Conservation (phyloP, 371 early-diverging fungal genomes). For the Chytridiales sp. region DNA sequence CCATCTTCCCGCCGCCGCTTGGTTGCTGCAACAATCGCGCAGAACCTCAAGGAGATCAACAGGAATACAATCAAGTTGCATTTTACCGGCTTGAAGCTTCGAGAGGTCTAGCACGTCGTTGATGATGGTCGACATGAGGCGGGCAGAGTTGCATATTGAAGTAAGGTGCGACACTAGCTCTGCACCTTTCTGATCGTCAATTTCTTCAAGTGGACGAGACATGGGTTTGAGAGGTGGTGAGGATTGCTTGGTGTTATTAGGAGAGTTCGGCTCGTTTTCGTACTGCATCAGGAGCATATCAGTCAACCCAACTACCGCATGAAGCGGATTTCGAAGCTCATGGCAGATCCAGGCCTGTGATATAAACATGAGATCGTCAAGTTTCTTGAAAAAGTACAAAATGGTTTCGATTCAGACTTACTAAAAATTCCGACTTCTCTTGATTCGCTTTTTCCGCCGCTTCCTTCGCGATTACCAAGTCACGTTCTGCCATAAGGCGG, state of each 20-base stretch:
- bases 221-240: background rate
- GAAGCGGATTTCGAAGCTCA: slow-evolving; percentile 8
- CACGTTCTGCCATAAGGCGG: background rate
- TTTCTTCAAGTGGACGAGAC: background rate
- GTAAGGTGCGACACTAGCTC: background rate
- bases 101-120: slow-evolving; percentile 13
- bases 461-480: slow-evolving; percentile 1
- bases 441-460: slow-evolving; percentile 8
- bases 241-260: background rate
- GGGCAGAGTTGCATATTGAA: background rate
- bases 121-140: slow-evolving; percentile 9
- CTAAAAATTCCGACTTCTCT: slow-evolving; percentile 2
- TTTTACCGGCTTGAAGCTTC: slow-evolving; percentile 9
- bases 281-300: slow-evolving; percentile 5
- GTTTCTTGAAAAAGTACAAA: background rate
- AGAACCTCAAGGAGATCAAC: background rate
- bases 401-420: background rate
- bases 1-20: background rate
- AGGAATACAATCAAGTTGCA: slow-evolving; percentile 4
- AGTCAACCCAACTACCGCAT: slow-evolving; percentile 10
- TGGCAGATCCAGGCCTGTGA: slow-evolving; percentile 13
- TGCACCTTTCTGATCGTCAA: background rate
- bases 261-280: background rate
- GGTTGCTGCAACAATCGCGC: background rate
- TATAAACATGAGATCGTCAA: background rate